Percentiles rank a stretch among this genome's conserved stretches.
These are phyloP conservation scores for Lentinula novae-zelandiae DNA, from an alignment of 1,284 basidiomycete genomes.

Conservation along the genomic window DNA sequence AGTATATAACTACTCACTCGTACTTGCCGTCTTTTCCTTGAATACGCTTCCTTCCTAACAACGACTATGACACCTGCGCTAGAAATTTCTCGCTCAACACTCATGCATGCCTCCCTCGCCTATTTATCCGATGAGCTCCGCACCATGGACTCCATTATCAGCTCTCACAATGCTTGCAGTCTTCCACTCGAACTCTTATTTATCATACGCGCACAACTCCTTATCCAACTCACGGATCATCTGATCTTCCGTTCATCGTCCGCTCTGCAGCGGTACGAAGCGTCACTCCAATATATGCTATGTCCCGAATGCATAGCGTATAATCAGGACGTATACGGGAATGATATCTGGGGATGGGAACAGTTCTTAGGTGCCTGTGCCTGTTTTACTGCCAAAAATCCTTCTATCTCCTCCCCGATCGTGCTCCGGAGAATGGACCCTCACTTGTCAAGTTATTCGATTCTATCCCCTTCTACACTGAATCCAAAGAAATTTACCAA, in stretches of 20 bases:
- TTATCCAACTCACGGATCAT: slow-evolving; percentile 30
- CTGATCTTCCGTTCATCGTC: slow-evolving; percentile 30
- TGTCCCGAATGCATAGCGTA: slow-evolving; percentile 44
- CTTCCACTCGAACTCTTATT: slow-evolving; percentile 50
- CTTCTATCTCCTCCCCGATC: slow-evolving; percentile 6
- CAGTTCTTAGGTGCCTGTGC: slow-evolving; percentile 39
- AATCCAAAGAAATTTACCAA: slow-evolving; percentile 30
- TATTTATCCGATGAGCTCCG: slow-evolving; percentile 38
- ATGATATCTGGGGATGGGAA: slow-evolving; percentile 45
- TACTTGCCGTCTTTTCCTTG: slow-evolving; percentile 17
- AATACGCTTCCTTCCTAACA: background rate
- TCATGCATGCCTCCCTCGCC: slow-evolving; percentile 50
- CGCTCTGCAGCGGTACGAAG: slow-evolving; percentile 39
- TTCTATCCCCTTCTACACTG: slow-evolving; percentile 10
- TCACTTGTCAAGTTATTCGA: background rate
- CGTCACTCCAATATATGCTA: slow-evolving; percentile 34
- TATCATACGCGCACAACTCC: slow-evolving; percentile 36
- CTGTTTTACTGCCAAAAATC: slow-evolving; percentile 24
- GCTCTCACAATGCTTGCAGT: slow-evolving; percentile 5
- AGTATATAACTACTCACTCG: slow-evolving; percentile 20
- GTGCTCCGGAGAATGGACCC: background rate
- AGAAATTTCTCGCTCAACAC: slow-evolving; percentile 31
- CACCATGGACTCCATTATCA: slow-evolving; percentile 35
- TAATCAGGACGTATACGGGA: slow-evolving; percentile 44
- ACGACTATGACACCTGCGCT: slow-evolving; percentile 20